Base-by-base conservation (phyloP, 192 early-diverging fungal species). In the Coemansia sp. region DNA sequence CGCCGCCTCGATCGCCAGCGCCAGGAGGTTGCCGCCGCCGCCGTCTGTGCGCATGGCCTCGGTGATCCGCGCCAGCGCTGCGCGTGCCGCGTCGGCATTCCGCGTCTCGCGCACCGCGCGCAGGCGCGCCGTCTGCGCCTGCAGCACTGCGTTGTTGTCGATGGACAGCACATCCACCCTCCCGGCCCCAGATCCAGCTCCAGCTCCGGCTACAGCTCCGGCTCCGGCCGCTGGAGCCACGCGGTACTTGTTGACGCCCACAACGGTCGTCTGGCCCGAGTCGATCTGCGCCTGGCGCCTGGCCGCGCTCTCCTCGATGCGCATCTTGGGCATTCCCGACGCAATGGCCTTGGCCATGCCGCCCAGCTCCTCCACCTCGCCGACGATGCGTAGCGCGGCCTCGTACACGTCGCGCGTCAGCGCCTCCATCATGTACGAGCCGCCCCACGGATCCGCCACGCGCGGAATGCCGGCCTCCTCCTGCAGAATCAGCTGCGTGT, bases 401-500 rank as follows among this genome's bases (percentile, higher is more conserved):
- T 90, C 85, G 78, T 88, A 93, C 63, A 95, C 83, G 43, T 91
- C 86, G 61, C 91, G 87, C 39, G 94, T 95, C 82, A 95, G 82
- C 5, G 88, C 88, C 85, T 95, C 94, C 94, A 95, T 95, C 90
- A 95, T 91, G 75, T 93, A 95, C 17, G 91, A 93, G 22, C 94
- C 94, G 5, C 90, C 94, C 94, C 94, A 95, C 2, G 94, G 94
- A 65, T 95, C 94, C 25, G 93, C 93, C 7, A 95, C 93, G 75
- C 89, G 90, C 13, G 94, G 92, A 39, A 95, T 94, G 45, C 86
- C 85, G 6, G 94, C 92, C 70, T 95, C 94, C 62, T 91, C 92
- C 68, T 95, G 94, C 63, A 95, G 70, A 58, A 95, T 94, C 53
- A 95, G 68, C 86, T 95, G 94, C 6, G 94, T 95, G 85, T 95